phyloP scores from a whole-genome alignment of 257 asterid species.

The Cordia subcordata region DNA sequence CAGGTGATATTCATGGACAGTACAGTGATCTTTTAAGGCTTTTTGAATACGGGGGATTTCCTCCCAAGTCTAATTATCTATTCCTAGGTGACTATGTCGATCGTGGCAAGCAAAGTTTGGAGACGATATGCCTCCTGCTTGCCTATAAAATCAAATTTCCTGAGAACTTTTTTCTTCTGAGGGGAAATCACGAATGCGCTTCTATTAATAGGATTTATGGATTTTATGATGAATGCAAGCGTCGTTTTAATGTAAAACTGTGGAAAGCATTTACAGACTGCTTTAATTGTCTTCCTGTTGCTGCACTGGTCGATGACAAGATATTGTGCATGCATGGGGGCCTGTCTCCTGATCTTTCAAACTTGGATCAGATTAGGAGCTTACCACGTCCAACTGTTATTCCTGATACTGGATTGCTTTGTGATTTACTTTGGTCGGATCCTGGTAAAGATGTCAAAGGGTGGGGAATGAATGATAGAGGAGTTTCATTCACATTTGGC shows the following conservation, averaged over 20 bases:
- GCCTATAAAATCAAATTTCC: slow-evolving; percentile 34
- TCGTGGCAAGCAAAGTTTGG: slow-evolving; percentile 41
- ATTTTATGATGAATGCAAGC: slow-evolving; percentile 37
- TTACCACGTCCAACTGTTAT: slow-evolving; percentile 35
- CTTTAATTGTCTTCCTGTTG: slow-evolving; percentile 41
- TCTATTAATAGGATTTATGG: slow-evolving; percentile 36
- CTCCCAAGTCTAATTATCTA: slow-evolving; percentile 35
- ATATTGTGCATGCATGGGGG: slow-evolving; percentile 44
- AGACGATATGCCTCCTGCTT: slow-evolving; percentile 37
- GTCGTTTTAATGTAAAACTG: slow-evolving; percentile 31
- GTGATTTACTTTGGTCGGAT: slow-evolving; percentile 45
- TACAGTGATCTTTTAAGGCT: slow-evolving; percentile 36
- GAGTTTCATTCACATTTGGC: slow-evolving; percentile 37
- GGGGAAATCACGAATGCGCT: slow-evolving; percentile 42
- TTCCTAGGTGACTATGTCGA: slow-evolving; percentile 40
- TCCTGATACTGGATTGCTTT: slow-evolving; percentile 37
- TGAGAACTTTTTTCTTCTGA: slow-evolving; percentile 33
- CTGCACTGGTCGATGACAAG: slow-evolving; percentile 35
- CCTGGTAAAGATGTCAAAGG: slow-evolving; percentile 41
- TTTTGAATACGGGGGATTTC: slow-evolving; percentile 39
- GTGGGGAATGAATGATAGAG: slow-evolving; percentile 42
- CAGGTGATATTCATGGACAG: slow-evolving; percentile 43
- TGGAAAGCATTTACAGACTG: slow-evolving; percentile 41
- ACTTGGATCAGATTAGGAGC: slow-evolving; percentile 34
- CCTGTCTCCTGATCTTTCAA: slow-evolving; percentile 34